A percentile compares a stretch with the other conserved stretches of the same genome.
Conservation (phyloP, 2,329 filamentous ascomycete genomes). For the Penicillium sp. region DNA sequence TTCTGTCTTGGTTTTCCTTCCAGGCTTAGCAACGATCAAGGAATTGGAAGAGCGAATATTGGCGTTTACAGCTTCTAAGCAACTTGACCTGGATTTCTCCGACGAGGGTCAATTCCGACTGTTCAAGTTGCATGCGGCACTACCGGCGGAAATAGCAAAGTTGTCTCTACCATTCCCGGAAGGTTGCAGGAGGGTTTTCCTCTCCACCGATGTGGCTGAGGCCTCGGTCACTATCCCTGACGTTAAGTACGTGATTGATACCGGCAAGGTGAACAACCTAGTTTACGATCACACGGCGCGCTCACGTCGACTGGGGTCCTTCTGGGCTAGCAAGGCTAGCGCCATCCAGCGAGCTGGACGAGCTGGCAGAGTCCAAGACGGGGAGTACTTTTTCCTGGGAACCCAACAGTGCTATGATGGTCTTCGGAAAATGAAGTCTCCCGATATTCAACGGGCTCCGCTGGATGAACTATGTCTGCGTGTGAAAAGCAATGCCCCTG, state of each 20-base stretch:
- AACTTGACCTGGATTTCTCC: conserved; percentile 42
- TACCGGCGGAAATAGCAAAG: conserved; percentile 45
- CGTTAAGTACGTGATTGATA: conserved; percentile 52
- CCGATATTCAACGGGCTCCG: conserved; percentile 47
- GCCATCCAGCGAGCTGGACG: conserved; percentile 51
- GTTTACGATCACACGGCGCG: conserved; percentile 42
- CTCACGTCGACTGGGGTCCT: conserved; percentile 41
- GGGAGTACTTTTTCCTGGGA: conserved; percentile 53
- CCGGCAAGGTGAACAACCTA: conserved; percentile 43
- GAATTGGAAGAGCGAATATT: conserved; percentile 32
- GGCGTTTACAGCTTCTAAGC: background rate
- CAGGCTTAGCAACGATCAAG: conserved; percentile 44
- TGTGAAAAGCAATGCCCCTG: conserved; percentile 42
- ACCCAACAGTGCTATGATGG: conserved; percentile 36
- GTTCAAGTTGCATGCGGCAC: conserved; percentile 48
- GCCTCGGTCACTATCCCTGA: conserved; percentile 55
- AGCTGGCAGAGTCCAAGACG: conserved; percentile 50
- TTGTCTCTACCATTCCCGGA: conserved; percentile 42
- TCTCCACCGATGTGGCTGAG: conserved; percentile 54
- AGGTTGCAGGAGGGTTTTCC: conserved; percentile 50
- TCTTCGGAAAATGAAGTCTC: conserved; percentile 32
- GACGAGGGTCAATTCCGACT: conserved; percentile 44
- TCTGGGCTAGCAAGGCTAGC: conserved; percentile 51
- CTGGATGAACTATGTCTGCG: conserved; percentile 48
- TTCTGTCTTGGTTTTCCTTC: conserved; percentile 52